Evolutionary conservation across 306 rosid species (phyloP), one percentile per base, ranked within the genome.

Genomic region (Sicyos baderoa): DNA sequence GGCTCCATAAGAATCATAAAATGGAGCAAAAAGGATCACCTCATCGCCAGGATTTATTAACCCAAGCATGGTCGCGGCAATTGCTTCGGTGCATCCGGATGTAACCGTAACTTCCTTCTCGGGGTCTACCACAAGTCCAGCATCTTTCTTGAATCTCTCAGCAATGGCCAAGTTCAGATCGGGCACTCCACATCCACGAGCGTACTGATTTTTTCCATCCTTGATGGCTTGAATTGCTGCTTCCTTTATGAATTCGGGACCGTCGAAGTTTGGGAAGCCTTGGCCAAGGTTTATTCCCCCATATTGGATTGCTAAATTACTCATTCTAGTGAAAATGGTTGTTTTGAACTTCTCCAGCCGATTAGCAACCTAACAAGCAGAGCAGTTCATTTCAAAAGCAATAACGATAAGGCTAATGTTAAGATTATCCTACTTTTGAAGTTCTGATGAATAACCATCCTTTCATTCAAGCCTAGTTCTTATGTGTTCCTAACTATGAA

Each of bases 251-350:
- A 91, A 91, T 7, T 91, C 90, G 0, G 96, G 97, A 66, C 97
- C 97, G 32, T 91, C 97, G 67, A 89, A 91, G 76, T 91, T 91
- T 47, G 97, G 97, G 71, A 91, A 91, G 64, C 97, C 97, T 78
- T 89, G 97, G 48, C 96, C 97, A 16, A 91, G 96, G 80, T 91
- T 89, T 76, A 91, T 86, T 69, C 95, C 97, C 65, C 90, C 90
- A 50, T 91, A 88, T 81, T 86, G 84, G 77, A 78, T 57, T 21
- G 97, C 99, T 13, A 93, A 89, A 76, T 63, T 86, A 68, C 95
- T 93, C 94, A 93, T 93, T 79, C 85, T 93, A 4, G 94, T 90
- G 81, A 93, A 93, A 65, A 93, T 93, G 67, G 96, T 88, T 2
- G 97, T 90, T 74, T 88, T 86, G 81, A 93, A 88, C 79, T 90